Base-by-base conservation (phyloP, 1,284 basidiomycete species). In the Malassezia psittaci region DNA sequence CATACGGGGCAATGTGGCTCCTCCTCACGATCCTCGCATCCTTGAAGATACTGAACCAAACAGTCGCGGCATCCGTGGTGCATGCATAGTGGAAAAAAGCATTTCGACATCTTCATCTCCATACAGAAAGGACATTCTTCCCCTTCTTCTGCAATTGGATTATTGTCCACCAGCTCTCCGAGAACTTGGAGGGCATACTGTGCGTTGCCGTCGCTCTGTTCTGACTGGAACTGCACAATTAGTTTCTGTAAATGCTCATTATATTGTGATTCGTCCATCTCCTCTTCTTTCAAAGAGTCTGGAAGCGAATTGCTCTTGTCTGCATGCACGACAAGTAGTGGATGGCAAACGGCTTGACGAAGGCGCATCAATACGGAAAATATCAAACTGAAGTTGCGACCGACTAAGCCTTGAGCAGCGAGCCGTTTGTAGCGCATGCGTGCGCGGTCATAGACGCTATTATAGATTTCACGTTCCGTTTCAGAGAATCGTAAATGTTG, bases 41-140 rank as follows among this genome's bases (percentile, higher is more conserved):
- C 78, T 29, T 81, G 78, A 24, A 90, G 76, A 65, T 83, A 84
- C 11, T 82, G 80, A 8, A 86, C 73, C 15, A 90, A 83, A 66
- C 89, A 93, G 58, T 85, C 83, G 68, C 87, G 88, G 75, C 89
- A 93, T 2, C 67, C 75, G 10, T 60, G 62, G 57, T 77, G 76
- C 47, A 67, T 68, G 61, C 76, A 77, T 8, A 57, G 56, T 5
- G 76, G 76, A 19, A 77, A 40, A 48, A 67, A 76, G 55, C 67
- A 71, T 7, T 58, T 64, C 32, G 61, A 56, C 16, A 51, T 35
- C 47, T 57, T 62, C 12, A 67, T 65, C 52, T 76, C 75, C 37
- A 75, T 64, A 46, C 76, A 77, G 16, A 76, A 61, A 35, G 69
- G 66, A 51, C 76, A 77, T 33, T 75, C 73, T 8, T 48, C 58